Evolutionary conservation across 495 filamentous ascomycete genomes (phyloP).

Genomic region (Penicillium roqueforti): DNA sequence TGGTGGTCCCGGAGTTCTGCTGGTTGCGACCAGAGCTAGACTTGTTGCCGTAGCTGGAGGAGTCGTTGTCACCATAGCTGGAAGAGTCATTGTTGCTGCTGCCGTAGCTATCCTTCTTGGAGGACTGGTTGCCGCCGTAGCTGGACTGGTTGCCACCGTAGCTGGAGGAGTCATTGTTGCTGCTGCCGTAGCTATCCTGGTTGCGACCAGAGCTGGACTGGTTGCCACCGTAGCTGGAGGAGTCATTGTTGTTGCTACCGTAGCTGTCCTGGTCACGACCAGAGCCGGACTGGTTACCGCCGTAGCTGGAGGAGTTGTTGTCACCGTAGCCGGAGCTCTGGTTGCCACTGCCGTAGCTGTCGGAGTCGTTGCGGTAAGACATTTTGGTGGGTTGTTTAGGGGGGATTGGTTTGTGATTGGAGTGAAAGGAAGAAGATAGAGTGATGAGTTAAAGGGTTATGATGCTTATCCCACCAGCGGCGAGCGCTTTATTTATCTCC

Average conservation of each 20-base stretch:
- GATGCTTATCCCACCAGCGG: not conserved
- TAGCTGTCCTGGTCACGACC: constrained; percentile 1
- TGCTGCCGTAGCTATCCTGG: not conserved
- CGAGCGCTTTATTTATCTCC: constrained; percentile 1
- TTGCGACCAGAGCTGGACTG: not conserved
- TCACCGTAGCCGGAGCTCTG: constrained; percentile 1
- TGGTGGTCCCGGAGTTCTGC: not conserved
- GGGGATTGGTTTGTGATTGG: not conserved
- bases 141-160: not conserved
- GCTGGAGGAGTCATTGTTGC: not conserved
- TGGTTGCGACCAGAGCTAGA: not conserved
- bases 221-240: not conserved
- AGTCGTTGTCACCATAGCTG: not conserved
- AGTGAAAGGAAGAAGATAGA: not conserved
- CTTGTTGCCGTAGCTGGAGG: not conserved
- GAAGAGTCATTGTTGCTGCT: not conserved
- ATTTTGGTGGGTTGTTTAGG: not conserved
- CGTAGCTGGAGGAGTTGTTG: not conserved
- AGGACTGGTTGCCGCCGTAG: not conserved
- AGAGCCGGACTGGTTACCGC: not conserved
- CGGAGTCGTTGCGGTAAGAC: constrained; percentile 9
- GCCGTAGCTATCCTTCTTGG: constrained; percentile 1
- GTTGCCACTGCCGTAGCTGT: constrained; percentile 8
- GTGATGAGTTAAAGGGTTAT: not conserved
- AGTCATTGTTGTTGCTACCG: not conserved